Conservation (phyloP, 2,329 filamentous ascomycete species). For the Chrysoporthe cubensis region DNA sequence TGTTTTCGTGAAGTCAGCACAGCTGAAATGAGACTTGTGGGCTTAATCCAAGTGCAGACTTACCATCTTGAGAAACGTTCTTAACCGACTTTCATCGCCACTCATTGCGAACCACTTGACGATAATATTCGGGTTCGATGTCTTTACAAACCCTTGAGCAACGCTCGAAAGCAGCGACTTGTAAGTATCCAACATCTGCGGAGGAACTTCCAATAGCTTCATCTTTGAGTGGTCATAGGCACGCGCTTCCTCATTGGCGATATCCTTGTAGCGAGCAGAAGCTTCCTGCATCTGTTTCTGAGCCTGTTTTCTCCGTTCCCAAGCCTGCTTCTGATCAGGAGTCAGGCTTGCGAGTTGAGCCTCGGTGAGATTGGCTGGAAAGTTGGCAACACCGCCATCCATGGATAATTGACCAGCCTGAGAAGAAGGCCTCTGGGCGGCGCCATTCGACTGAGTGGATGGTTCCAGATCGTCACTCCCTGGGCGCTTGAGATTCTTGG, state of each 20-base stretch:
- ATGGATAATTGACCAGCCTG: conserved; percentile 21
- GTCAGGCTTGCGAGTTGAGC: conserved; percentile 47
- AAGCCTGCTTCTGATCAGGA: conserved; percentile 50
- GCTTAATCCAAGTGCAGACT: conserved; percentile 35
- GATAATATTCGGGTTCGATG: conserved; percentile 42
- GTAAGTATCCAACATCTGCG: background rate
- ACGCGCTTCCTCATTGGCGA: conserved; percentile 46
- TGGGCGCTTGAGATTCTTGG: conserved; percentile 56
- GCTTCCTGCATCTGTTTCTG: conserved; percentile 30
- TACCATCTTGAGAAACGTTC: conserved; percentile 58
- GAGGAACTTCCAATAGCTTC: background rate
- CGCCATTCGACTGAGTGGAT: conserved; percentile 32
- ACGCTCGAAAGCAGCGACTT: background rate
- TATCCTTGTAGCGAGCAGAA: conserved; percentile 39
- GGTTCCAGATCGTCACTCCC: conserved; percentile 51
- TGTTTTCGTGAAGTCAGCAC: conserved; percentile 43
- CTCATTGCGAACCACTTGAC: conserved; percentile 53
- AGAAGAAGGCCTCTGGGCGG: conserved; percentile 37
- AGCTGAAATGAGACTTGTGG: background rate
- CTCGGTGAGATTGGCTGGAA: conserved; percentile 36
- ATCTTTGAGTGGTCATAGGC: conserved; percentile 42
- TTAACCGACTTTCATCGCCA: conserved; percentile 53
- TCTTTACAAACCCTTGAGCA: conserved; percentile 1
- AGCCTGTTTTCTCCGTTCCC: conserved; percentile 43
- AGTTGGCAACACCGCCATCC: conserved; percentile 6